Conservation (phyloP, 2,329 filamentous ascomycete genomes). For the Bisporella sp. region DNA sequence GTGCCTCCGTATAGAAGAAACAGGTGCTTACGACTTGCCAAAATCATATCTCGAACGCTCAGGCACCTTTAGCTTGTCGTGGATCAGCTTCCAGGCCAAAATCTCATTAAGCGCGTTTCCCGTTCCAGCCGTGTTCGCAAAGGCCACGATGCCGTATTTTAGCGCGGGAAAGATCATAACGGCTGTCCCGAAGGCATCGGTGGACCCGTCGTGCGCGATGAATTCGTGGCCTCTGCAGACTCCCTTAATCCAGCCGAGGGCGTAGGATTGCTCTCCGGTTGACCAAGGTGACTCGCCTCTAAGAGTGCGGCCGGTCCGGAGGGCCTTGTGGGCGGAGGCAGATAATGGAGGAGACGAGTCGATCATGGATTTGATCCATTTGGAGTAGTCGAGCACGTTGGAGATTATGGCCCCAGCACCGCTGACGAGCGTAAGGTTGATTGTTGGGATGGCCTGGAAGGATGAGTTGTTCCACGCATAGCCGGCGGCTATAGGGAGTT, state of each 20-base stretch:
- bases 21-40: background rate
- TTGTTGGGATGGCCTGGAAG: slow-evolving; percentile 20
- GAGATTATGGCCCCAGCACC: slow-evolving; percentile 41
- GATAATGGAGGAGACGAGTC: slow-evolving; percentile 30
- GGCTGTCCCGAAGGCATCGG: background rate
- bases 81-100: background rate
- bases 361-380: slow-evolving; percentile 44
- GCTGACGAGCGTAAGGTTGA: slow-evolving; percentile 27
- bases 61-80: background rate
- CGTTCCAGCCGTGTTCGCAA: background rate
- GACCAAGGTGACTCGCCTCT: background rate
- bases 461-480: slow-evolving; percentile 33
- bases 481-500: slow-evolving; percentile 26
- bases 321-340: slow-evolving; percentile 24
- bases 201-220: background rate
- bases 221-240: background rate
- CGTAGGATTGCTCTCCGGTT: background rate
- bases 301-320: slow-evolving; percentile 30
- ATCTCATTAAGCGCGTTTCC: background rate
- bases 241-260: background rate
- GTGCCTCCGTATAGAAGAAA: slow-evolving; percentile 11
- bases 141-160: background rate
- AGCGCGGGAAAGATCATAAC: background rate
- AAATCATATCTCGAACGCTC: background rate
- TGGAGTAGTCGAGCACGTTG: slow-evolving; percentile 42